Base-by-base conservation (phyloP, 805 yeast species). In the Wickerhamiella shivajii region DNA sequence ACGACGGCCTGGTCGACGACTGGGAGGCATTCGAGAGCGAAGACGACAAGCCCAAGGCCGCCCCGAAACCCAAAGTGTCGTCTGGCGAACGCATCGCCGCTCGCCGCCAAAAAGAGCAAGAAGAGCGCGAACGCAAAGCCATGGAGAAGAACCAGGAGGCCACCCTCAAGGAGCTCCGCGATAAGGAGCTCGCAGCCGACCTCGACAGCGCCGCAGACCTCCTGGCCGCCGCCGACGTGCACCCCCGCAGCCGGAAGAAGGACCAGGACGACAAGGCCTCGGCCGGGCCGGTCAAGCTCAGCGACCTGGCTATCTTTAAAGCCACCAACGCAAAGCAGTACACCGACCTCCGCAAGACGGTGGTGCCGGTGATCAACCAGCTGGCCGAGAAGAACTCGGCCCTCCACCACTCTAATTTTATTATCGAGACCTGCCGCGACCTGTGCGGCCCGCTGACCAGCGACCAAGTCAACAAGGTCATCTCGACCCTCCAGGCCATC, bases 171-270 rank as follows among this genome's bases (percentile, higher is more conserved):
- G 56, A 84, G 56, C 64, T 79, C 57, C 75, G 66, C 50, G 64
- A 77, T 53, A 93, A 90, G 14, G 93, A 87, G 58, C 49, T 81
- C 39, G 75, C 71, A 30, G 69, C 93, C 18, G 98, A 87, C 60
- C 64, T 87, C 55, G 81, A 80, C 56, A 81, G 80, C 52, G 97
- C 98, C 19, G 87, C 93, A 6, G 93, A 80, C 47, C 63, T 87
- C 46, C 83, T 87, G 52, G 94, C 84, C 19, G 93, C 84, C 20
- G 52, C 53, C 14, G 55, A 52, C 33, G 44, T 52, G 28, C 59
- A 55, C 39, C 59, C 59, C 18, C 44, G 56, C 24, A 34, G 62
- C 64, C 44, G 69, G 69, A 68, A 34, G 69, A 30, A 36, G 9
- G 39, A 46, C 2, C 36, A 42, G 11, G 39, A 36, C 57, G 41